Evolutionary conservation across 2,329 filamentous ascomycete genomes (phyloP).

Genomic region (Huntiella bhutanensis): DNA sequence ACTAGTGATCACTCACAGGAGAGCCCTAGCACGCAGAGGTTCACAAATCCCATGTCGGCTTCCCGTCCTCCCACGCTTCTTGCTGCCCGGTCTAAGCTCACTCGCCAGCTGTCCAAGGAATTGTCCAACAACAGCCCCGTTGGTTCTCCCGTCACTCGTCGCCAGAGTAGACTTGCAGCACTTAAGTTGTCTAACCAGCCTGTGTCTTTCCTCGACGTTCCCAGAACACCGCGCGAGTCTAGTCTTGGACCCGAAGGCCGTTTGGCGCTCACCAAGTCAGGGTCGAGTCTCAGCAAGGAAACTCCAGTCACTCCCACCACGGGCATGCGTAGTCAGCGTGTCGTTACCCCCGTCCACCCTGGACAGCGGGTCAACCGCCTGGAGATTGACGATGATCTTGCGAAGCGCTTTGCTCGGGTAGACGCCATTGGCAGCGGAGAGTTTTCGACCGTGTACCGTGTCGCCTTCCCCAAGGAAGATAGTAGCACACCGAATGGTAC

Average conservation of each 20-base stretch:
- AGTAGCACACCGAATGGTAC: constrained; percentile 8
- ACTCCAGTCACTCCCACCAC: constrained; percentile 66
- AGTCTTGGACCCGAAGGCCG: constrained; percentile 59
- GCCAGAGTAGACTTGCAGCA: constrained; percentile 7
- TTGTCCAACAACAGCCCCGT: not conserved
- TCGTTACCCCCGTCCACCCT: constrained; percentile 47
- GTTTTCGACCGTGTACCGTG: constrained; percentile 82
- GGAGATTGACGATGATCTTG: constrained; percentile 51
- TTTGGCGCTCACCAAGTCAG: constrained; percentile 56
- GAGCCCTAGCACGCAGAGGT: constrained; percentile 28
- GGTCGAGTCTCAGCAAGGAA: constrained; percentile 10
- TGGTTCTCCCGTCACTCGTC: constrained; percentile 6
- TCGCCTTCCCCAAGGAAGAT: constrained; percentile 26
- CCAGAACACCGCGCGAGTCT: constrained; percentile 61
- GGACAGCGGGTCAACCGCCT: constrained; percentile 45
- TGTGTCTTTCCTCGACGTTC: constrained; percentile 18
- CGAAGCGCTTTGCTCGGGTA: constrained; percentile 60
- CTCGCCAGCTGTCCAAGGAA: constrained; percentile 17
- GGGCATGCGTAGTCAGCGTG: constrained; percentile 20
- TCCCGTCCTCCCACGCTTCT: constrained; percentile 19
- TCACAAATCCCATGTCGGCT: constrained; percentile 25
- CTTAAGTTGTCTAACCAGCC: constrained; percentile 7
- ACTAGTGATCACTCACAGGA: constrained; percentile 23
- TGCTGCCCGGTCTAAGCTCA: constrained; percentile 16
- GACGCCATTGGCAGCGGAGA: constrained; percentile 71